Evolutionary conservation across 2,329 filamentous ascomycete species (phyloP).

Genomic region (Sporothrix protearum): DNA sequence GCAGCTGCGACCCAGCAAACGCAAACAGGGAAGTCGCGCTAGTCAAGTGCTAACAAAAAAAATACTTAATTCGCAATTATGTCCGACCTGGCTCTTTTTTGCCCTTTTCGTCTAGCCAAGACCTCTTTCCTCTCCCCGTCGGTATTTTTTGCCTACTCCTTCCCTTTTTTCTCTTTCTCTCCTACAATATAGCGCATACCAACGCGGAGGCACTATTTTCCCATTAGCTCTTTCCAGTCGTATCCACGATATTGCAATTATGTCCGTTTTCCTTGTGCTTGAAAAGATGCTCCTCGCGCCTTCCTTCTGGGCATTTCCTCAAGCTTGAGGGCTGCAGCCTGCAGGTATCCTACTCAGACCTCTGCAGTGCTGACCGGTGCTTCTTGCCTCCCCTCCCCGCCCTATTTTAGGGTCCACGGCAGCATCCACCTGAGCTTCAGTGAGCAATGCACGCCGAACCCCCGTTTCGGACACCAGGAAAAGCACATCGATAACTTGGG

Average conservation of each 20-base stretch:
- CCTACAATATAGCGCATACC: conserved; percentile 11
- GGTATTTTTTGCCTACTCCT: conserved; percentile 2
- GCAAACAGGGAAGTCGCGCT: conserved; percentile 2
- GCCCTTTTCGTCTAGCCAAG: conserved; percentile 17
- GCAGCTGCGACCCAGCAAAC: conserved; percentile 9
- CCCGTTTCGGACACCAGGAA: conserved; percentile 21
- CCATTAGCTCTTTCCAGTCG: not conserved
- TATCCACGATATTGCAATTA: not conserved
- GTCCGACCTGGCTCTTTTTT: conserved; percentile 13
- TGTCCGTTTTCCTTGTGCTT: not conserved
- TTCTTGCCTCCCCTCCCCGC: not conserved
- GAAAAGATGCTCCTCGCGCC: not conserved
- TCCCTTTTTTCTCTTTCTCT: not conserved
- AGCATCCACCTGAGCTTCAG: conserved; percentile 8
- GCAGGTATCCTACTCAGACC: too few species aligned
- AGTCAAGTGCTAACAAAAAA: conserved; percentile 4
- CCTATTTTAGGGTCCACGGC: not conserved
- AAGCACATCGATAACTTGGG: conserved; percentile 14
- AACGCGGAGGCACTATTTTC: not conserved
- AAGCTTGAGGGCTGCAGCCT: not conserved
- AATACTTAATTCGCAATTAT: not conserved
- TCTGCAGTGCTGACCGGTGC: not conserved
- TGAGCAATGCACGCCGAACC: not conserved
- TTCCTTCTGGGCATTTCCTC: not conserved
- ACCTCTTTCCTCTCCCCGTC: conserved; percentile 15